phyloP scores from a whole-genome alignment of 169 alveolate genomes.

The Eimeria praecox region DNA sequence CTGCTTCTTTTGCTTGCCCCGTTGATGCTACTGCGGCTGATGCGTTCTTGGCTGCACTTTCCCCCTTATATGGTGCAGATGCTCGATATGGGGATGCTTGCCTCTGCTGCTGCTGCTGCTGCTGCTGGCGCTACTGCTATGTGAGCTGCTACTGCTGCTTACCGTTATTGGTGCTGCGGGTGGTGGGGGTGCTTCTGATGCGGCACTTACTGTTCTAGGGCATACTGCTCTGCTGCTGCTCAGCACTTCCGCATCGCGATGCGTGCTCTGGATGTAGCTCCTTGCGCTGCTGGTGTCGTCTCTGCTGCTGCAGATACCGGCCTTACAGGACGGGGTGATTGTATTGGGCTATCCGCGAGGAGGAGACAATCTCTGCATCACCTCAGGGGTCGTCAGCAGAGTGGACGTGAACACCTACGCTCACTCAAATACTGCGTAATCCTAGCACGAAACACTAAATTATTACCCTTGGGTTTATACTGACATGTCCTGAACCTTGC shows the following conservation, averaged over 20 bases:
- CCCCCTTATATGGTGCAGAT: background rate
- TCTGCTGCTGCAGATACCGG: slow-evolving; percentile 85
- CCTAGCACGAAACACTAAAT: background rate
- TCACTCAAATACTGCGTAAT: slow-evolving; percentile 84
- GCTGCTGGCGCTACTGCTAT: background rate
- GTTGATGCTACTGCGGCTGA: slow-evolving; percentile 5
- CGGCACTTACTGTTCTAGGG: background rate
- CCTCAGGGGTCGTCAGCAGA: slow-evolving; percentile 93
- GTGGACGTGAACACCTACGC: slow-evolving; percentile 90
- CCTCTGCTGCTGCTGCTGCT: slow-evolving; percentile 8
- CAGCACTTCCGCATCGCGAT: background rate
- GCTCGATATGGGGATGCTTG: slow-evolving; percentile 8
- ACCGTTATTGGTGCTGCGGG: background rate
- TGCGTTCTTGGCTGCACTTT: background rate
- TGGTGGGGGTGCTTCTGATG: slow-evolving; percentile 24
- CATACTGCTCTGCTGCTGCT: background rate
- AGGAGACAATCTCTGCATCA: slow-evolving; percentile 93
- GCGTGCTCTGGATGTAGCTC: background rate
- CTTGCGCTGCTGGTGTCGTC: background rate
- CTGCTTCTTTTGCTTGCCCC: background rate
- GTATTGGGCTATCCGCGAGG: slow-evolving; percentile 94
- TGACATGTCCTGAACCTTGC: too few relatives aligned
- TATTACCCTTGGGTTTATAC: too few relatives aligned
- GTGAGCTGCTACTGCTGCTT: slow-evolving; percentile 25
- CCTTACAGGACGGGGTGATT: slow-evolving; percentile 89